phyloP scores from a whole-genome alignment of 1,284 basidiomycete species.

The Tremellales sp. region DNA sequence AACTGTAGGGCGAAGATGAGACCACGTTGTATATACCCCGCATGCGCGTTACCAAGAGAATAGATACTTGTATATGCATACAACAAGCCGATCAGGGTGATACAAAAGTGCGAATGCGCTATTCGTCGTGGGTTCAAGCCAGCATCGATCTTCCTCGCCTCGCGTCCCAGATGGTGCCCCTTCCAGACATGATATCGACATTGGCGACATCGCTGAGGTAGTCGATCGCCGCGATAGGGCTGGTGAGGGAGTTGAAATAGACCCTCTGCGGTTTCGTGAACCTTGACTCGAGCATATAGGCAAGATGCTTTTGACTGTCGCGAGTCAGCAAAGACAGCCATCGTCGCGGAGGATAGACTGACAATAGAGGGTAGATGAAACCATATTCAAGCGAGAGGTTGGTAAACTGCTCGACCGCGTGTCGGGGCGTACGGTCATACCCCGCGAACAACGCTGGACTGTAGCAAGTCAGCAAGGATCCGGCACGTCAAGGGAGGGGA shows the following conservation, averaged over 20 bases:
- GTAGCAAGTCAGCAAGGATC: not conserved
- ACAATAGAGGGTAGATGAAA: constrained; percentile 54
- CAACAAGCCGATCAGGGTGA: too few species aligned
- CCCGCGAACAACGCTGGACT: constrained; percentile 56
- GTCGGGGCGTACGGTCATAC: constrained; percentile 51
- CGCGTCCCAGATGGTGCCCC: constrained; percentile 34
- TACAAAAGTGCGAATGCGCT: too few species aligned
- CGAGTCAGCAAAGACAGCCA: too few species aligned
- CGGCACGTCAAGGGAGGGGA: not conserved
- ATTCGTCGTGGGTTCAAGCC: too few species aligned
- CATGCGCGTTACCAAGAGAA: too few species aligned
- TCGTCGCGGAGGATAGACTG: constrained; percentile 3
- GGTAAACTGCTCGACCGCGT: constrained; percentile 54
- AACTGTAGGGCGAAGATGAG: constrained; percentile 1
- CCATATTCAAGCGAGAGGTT: constrained; percentile 52
- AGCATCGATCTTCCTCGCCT: constrained; percentile 20
- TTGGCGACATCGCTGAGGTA: constrained; percentile 48
- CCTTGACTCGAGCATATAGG: constrained; percentile 57
- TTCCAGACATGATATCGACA: constrained; percentile 22
- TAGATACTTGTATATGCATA: too few species aligned
- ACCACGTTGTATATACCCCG: too few species aligned
- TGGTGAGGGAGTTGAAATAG: constrained; percentile 54
- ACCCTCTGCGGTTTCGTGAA: constrained; percentile 52
- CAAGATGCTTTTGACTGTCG: constrained; percentile 51
- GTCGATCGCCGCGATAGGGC: constrained; percentile 52